Base-by-base conservation (phyloP, 2,329 filamentous ascomycete species). In the Cordyceps javanica region DNA sequence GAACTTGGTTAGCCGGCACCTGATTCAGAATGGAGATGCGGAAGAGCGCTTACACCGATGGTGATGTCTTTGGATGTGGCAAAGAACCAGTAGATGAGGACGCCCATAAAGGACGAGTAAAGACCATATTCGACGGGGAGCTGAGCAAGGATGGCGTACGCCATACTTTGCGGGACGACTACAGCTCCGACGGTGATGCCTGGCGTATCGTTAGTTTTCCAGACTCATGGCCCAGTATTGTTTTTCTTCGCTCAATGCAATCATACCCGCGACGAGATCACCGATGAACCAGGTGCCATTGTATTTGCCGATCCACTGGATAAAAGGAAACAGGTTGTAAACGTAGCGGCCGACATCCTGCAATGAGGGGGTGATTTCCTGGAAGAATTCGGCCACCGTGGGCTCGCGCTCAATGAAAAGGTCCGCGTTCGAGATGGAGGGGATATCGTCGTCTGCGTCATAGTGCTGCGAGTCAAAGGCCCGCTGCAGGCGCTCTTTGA, bases 11-110 rank as follows among this genome's bases (percentile, higher is more conserved):
- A 62, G 58, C 57, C n/a, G n/a, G n/a, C n/a, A n/a, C n/a, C n/a
- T 26, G 41, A 10, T 21, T 19, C 16, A 23, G 23, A 30, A 32
- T 3, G 19, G 34, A 25, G 10, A 21, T 2, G 7, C 2, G 53
- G 26, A 26, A 19, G 45, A 32, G 2, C 30, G 42, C 84, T 74
- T 77, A 88, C 85, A 39, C 90, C 90, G 62, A 95, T 94, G 19
- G 90, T 94, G 68, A 96, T 95, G 72, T 81, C 78, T 64, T 97
- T 99, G 14, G 93, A 97, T 0, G 94, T 99, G 34, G 92, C 94
- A 68, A 97, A 97, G 69, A 97, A 89, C 93, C 93, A 97, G 74
- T 99, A 99, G 60, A 96, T 80, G 61, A 96, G 72, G 16, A 96
- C 92, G 52, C 93, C 94, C 82, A 97, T 94, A 69, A 99, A 97